Conservation (phyloP, 768 basidiomycete species). For the Clitopilus hobsonii region DNA sequence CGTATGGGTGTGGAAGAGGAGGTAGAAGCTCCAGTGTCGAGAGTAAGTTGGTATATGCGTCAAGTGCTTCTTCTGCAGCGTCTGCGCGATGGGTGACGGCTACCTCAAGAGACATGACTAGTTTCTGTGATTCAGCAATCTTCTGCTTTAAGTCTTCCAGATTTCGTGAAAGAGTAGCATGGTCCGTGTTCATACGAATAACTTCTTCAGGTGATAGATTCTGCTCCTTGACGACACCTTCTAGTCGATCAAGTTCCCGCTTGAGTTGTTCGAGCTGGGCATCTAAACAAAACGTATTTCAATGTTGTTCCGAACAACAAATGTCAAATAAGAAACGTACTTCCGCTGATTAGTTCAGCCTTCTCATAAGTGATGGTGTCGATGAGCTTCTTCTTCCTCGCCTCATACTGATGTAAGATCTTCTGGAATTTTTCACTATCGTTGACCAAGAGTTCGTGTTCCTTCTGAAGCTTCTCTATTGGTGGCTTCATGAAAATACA, state of each 20-base stretch:
- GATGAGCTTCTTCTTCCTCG: conserved; percentile 60
- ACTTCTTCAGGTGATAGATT: conserved; percentile 93
- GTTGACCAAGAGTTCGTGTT: conserved; percentile 57
- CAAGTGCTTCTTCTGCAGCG: conserved; percentile 77
- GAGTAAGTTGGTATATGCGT: conserved; percentile 72
- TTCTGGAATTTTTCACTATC: conserved; percentile 80
- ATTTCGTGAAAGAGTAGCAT: conserved; percentile 69
- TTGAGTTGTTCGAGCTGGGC: conserved; percentile 59
- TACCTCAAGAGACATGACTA: conserved; percentile 79
- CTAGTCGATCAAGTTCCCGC: conserved; percentile 58
- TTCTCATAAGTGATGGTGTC: conserved; percentile 66
- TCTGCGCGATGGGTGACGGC: conserved; percentile 74
- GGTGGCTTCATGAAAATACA: conserved; percentile 32
- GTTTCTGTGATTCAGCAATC: conserved; percentile 67
- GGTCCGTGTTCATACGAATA: conserved; percentile 84
- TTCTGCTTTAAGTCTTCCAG: conserved; percentile 76
- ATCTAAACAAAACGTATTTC: conserved; percentile 30
- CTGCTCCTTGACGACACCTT: conserved; percentile 72
- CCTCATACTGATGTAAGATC: conserved; percentile 66
- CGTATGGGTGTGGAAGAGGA: conserved; percentile 64
- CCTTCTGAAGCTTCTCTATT: conserved; percentile 56
- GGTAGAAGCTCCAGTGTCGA: conserved; percentile 76
- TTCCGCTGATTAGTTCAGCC: conserved; percentile 52
- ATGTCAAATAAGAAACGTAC: conserved; percentile 29
- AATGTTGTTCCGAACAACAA: conserved; percentile 1